phyloP scores from a whole-genome alignment of 768 basidiomycete genomes.

The Leccinellum albellum region DNA sequence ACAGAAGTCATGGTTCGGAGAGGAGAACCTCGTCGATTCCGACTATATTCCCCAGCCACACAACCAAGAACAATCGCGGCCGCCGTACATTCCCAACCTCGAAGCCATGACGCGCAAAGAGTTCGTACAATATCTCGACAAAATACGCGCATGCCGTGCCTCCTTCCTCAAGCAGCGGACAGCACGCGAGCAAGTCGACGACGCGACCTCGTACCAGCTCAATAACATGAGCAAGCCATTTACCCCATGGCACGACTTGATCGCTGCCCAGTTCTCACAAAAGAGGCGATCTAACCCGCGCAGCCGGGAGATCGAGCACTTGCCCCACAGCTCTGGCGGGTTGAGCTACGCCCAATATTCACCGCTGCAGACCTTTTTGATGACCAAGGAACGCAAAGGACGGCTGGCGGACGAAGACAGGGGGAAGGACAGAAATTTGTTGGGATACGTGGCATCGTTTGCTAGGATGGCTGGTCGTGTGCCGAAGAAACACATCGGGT shows the following conservation, averaged over 20 bases:
- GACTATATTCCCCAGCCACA: constrained; percentile 21
- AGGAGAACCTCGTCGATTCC: constrained; percentile 24
- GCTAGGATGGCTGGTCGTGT: constrained; percentile 29
- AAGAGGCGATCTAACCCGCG: constrained; percentile 22
- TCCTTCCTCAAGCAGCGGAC: constrained; percentile 47
- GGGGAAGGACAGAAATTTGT: constrained; percentile 6
- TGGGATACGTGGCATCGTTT: constrained; percentile 29
- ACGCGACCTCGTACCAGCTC: constrained; percentile 28
- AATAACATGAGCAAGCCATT: constrained; percentile 16
- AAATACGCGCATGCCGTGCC: constrained; percentile 53
- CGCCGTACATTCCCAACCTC: constrained; percentile 46
- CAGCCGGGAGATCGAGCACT: constrained; percentile 48
- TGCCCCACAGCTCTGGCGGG: constrained; percentile 62
- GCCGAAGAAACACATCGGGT: constrained; percentile 15
- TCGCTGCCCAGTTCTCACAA: constrained; percentile 20
- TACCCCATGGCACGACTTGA: constrained; percentile 25
- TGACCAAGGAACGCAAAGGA: constrained; percentile 53
- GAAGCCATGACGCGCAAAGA: constrained; percentile 55
- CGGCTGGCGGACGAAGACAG: constrained; percentile 43
- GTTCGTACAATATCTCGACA: constrained; percentile 58
- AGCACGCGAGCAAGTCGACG: constrained; percentile 13
- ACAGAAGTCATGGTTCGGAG: constrained; percentile 8
- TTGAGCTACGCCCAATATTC: constrained; percentile 57
- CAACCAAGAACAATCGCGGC: constrained; percentile 19
- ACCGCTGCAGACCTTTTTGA: constrained; percentile 49